Percentiles rank a stretch among this genome's conserved stretches.
These are phyloP conservation scores for Globisporangium cylindrosporum DNA, from an alignment of 352 stramenopile species.

Conservation along the genomic window DNA sequence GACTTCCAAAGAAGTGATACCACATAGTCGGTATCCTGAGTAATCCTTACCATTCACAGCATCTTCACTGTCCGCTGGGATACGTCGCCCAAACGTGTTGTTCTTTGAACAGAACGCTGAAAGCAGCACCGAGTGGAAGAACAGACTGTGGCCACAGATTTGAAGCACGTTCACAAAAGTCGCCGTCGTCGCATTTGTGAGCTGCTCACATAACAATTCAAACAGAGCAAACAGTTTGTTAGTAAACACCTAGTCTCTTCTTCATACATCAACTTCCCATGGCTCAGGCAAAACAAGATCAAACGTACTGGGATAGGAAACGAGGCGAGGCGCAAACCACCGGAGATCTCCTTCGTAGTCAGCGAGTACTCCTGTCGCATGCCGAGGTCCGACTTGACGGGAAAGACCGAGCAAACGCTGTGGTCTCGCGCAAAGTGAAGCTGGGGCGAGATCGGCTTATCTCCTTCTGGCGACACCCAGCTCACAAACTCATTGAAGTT, in stretches of 20 bases:
- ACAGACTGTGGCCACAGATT: slow-evolving; percentile 80
- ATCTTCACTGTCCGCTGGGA: slow-evolving; percentile 60
- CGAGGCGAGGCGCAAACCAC: slow-evolving; percentile 67
- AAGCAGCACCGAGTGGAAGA: slow-evolving; percentile 81
- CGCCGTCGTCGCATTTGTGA: slow-evolving; percentile 54
- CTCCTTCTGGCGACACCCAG: slow-evolving; percentile 57
- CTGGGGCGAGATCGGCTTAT: slow-evolving; percentile 64
- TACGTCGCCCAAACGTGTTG: slow-evolving; percentile 66
- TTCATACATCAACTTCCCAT: background rate
- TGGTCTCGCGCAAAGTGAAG: slow-evolving; percentile 75
- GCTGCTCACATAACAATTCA: slow-evolving; percentile 21
- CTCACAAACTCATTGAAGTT: slow-evolving; percentile 85
- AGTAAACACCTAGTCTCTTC: background rate
- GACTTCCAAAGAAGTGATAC: background rate
- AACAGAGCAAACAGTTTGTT: background rate
- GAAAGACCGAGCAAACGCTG: slow-evolving; percentile 70
- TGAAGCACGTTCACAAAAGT: slow-evolving; percentile 70
- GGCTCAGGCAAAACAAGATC: background rate
- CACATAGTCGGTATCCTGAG: background rate
- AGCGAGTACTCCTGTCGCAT: slow-evolving; percentile 83
- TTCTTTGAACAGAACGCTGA: slow-evolving; percentile 71
- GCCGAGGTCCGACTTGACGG: slow-evolving; percentile 36
- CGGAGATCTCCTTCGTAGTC: slow-evolving; percentile 85
- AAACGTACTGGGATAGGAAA: slow-evolving; percentile 74
- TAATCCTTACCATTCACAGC: slow-evolving; percentile 46